A percentile compares a stretch with the other conserved stretches of the same genome.
Conservation (phyloP, 2,329 filamentous ascomycete species). For the Hymenoscyphus salicellus region DNA sequence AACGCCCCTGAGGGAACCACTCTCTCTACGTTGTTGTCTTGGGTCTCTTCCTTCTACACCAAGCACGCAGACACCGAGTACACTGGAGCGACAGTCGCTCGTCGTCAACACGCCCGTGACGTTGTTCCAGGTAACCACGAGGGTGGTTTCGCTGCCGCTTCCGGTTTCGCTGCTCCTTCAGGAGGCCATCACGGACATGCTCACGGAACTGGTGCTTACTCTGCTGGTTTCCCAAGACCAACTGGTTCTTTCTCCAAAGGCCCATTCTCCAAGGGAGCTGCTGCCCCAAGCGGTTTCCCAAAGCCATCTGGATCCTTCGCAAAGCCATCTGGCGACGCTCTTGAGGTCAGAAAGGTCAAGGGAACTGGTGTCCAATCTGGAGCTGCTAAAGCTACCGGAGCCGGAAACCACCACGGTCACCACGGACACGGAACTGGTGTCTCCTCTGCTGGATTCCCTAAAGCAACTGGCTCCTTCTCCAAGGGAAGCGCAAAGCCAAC, state of each 20-base stretch:
- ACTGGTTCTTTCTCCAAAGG: slow-evolving; percentile 4
- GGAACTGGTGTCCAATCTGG: not conserved
- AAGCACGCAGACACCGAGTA: slow-evolving; percentile 17
- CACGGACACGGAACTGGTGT: slow-evolving; percentile 6
- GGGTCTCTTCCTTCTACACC: slow-evolving; percentile 25
- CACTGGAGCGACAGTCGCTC: slow-evolving; percentile 14
- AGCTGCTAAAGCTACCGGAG: not conserved
- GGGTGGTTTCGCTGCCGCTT: not conserved
- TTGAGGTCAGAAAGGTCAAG: not conserved
- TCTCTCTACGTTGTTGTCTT: slow-evolving; percentile 22
- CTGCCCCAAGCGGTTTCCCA: not conserved
- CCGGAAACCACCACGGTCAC: slow-evolving; percentile 5
- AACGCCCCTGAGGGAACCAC: slow-evolving; percentile 21
- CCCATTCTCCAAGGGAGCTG: not conserved
- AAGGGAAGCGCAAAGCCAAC: not conserved
- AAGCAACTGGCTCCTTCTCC: not conserved
- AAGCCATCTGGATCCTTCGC: not conserved
- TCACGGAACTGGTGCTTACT: slow-evolving; percentile 3
- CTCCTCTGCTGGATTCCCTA: not conserved
- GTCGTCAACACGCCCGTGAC: slow-evolving; percentile 24
- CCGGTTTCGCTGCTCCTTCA: not conserved
- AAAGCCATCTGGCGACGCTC: not conserved
- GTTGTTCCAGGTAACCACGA: slow-evolving; percentile 8
- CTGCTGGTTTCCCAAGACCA: not conserved
- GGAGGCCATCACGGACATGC: not conserved